Evolutionary conservation across 257 asterid species (phyloP).

Genomic region (Parsonsia alboflavescens): DNA sequence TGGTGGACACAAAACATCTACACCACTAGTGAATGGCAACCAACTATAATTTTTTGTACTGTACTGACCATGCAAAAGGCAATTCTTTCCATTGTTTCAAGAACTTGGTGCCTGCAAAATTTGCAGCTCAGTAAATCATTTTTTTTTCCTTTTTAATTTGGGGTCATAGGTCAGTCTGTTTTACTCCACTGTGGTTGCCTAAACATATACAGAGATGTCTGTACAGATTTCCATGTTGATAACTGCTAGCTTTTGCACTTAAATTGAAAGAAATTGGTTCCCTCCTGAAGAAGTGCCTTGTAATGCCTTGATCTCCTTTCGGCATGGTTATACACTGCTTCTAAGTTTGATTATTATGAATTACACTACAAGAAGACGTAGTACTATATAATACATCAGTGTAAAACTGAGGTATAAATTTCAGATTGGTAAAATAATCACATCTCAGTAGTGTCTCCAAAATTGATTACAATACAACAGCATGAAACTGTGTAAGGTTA

Average conservation of each 20-base stretch:
- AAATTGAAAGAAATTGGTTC: not conserved
- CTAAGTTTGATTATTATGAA: not conserved
- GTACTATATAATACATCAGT: not conserved
- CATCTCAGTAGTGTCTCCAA: not conserved
- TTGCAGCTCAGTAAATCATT: not conserved
- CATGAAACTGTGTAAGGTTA: not conserved
- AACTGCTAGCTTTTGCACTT: not conserved
- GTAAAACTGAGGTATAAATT: not conserved
- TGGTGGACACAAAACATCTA: not conserved
- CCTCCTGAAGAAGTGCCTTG: not conserved
- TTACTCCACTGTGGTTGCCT: conserved; percentile 5
- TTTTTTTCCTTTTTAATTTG: too few relatives aligned
- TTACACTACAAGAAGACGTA: not conserved
- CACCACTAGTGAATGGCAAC: not conserved
- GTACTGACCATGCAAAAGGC: conserved; percentile 1
- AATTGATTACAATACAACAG: not conserved
- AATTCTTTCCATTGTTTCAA: conserved; percentile 9
- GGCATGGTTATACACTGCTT: not conserved
- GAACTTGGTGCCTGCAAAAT: not conserved
- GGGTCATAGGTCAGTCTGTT: not conserved
- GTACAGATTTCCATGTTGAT: conserved; percentile 5
- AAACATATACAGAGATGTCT: not conserved
- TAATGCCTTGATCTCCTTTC: not conserved
- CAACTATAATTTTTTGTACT: conserved; percentile 13
- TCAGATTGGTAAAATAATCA: too few relatives aligned